Evolutionary conservation across 2,329 filamentous ascomycete genomes (phyloP).

Genomic region (Lasiodiplodia hormozganensis): DNA sequence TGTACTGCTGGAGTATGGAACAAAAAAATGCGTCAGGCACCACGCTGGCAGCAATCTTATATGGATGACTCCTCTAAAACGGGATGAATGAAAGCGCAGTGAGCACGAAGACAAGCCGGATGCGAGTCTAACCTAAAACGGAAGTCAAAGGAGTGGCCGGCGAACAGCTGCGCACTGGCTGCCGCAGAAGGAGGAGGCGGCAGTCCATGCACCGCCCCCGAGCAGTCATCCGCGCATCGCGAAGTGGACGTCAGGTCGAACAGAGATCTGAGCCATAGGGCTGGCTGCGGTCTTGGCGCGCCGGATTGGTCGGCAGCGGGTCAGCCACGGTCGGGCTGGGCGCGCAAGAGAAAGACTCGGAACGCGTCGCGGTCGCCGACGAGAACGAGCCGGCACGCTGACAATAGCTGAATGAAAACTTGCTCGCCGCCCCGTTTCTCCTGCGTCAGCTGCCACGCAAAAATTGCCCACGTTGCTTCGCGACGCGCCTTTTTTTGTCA

Average conservation of each 20-base stretch:
- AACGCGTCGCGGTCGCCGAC: neutral
- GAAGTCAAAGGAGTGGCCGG: neutral
- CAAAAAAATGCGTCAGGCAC: neutral
- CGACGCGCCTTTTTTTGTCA: neutral
- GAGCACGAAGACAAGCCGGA: conserved; percentile 25
- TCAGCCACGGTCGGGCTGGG: neutral
- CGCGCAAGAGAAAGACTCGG: conserved; percentile 19
- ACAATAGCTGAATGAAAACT: conserved; percentile 18
- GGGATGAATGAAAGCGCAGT: conserved; percentile 1
- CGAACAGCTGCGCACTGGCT: neutral
- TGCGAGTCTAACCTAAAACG: neutral
- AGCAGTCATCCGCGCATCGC: conserved; percentile 12
- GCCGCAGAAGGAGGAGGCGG: neutral
- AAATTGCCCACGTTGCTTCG: neutral
- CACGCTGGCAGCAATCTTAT: conserved; percentile 17
- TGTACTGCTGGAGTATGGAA: neutral
- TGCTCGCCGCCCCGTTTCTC: neutral
- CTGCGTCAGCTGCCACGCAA: conserved; percentile 22
- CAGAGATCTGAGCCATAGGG: conserved; percentile 23
- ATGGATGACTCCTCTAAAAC: conserved; percentile 7
- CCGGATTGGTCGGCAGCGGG: neutral
- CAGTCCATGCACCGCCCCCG: conserved; percentile 2
- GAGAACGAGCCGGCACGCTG: conserved; percentile 22
- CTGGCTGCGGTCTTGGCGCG: conserved; percentile 9
- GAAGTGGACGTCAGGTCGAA: neutral